These are phyloP conservation scores for Teratosphaeria viscida DNA, from an alignment of 2,329 filamentous ascomycete genomes.

Conservation along the genomic window DNA sequence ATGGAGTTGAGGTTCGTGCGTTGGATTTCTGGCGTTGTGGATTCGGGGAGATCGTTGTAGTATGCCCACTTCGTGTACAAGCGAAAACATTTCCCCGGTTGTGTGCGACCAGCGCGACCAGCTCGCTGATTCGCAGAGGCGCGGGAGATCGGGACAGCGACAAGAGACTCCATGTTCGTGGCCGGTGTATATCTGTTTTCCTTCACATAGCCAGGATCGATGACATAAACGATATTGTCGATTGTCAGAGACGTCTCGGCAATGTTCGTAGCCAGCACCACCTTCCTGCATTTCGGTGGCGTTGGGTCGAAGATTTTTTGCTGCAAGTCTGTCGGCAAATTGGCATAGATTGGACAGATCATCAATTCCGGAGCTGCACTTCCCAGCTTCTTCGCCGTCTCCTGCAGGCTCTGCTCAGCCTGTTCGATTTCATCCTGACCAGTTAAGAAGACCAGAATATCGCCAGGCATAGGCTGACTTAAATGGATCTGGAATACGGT, in stretches of 20 bases:
- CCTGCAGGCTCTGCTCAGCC: slow-evolving; percentile 70
- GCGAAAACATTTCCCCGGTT: slow-evolving; percentile 84
- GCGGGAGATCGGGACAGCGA: slow-evolving; percentile 81
- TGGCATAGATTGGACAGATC: slow-evolving; percentile 88
- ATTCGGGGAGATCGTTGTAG: slow-evolving; percentile 89
- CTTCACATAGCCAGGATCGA: slow-evolving; percentile 91
- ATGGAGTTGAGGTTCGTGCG: slow-evolving; percentile 77
- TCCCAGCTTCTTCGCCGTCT: slow-evolving; percentile 79
- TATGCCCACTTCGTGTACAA: slow-evolving; percentile 81
- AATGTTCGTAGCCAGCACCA: slow-evolving; percentile 92
- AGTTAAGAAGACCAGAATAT: slow-evolving; percentile 89
- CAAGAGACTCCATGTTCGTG: slow-evolving; percentile 84
- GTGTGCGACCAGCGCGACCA: slow-evolving; percentile 84
- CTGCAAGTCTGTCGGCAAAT: slow-evolving; percentile 81
- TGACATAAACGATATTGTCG: slow-evolving; percentile 91
- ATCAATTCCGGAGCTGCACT: slow-evolving; percentile 76
- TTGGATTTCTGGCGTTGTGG: slow-evolving; percentile 86
- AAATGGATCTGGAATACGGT: slow-evolving; percentile 94
- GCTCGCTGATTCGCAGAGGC: slow-evolving; percentile 89
- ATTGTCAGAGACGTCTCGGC: slow-evolving; percentile 94
- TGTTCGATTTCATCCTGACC: slow-evolving; percentile 94
- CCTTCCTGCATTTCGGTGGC: slow-evolving; percentile 73
- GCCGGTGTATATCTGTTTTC: slow-evolving; percentile 88
- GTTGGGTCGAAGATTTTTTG: slow-evolving; percentile 92
- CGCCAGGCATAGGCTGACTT: slow-evolving; percentile 63